Base-by-base conservation (phyloP, 2,329 filamentous ascomycete species). In the Arthrobotrys conoides region DNA sequence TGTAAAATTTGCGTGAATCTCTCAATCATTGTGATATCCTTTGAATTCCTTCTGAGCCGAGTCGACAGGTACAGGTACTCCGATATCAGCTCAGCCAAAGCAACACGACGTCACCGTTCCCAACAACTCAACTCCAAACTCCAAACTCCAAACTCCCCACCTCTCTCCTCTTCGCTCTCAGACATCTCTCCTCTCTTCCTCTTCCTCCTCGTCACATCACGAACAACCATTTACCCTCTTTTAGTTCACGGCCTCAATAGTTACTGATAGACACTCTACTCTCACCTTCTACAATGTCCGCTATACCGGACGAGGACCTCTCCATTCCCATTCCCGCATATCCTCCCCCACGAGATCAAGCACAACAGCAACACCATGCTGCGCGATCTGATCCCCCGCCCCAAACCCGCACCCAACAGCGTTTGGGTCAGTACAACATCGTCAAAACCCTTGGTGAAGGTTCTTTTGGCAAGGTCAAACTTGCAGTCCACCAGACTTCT, bases 381-480 rank as follows among this genome's bases (percentile, higher is more conserved):
- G 76, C 85, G 85, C 46, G 84, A 83, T 79, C 87, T 85, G 81
- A 86, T 83, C 81, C 85, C 86, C 91, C 89, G 86, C 89, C 90
- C 80, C 93, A 92, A 86, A 92, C 95, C 86, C 75, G 75, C 46
- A 64, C 36, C 55, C 75, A 78, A 41, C 75, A 78, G 68, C 91
- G 95, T 81, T 90, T 98, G 83, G 94, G 94, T 81, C 93, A 94
- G 85, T 99, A 99, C 87, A 92, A 92, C 82, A 91, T 97, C 72
- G 88, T 97, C 82, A 91, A 91, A 84, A 97, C 95, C 16, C 88
- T 99, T 14, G 96, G 96, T 71, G 96, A 99, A 86, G 96, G 96
- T 57, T 97, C 94, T 1, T 99, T 99, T 84, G 96, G 96, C 82
- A 99, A 99, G 87, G 96, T 99, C 84, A 98, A 98, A 87, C 89